phyloP scores from a whole-genome alignment of 345 rosid genomes.

The Adansonia digitata region DNA sequence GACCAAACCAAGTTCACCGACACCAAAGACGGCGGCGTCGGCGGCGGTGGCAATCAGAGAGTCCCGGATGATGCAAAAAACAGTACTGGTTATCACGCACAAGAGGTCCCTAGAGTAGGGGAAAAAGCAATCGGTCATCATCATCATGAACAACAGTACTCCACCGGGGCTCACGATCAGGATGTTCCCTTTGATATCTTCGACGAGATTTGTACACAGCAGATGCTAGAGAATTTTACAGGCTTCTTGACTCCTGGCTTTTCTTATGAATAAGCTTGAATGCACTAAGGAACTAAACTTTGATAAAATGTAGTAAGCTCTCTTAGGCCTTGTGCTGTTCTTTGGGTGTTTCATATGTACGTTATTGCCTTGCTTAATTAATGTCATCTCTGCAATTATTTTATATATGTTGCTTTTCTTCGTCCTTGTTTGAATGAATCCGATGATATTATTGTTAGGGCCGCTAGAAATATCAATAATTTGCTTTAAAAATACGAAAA shows the following conservation, averaged over 20 bases:
- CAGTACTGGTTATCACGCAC: neutral
- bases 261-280: neutral
- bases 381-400: neutral
- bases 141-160: neutral
- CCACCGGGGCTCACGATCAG: neutral
- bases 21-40: neutral
- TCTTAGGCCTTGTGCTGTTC: neutral
- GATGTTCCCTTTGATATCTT: neutral
- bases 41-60: neutral
- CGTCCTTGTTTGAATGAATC: neutral
- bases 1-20: constrained; percentile 10
- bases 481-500: no score
- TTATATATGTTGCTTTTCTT: neutral
- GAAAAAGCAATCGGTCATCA: neutral
- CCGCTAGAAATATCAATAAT: neutral
- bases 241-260: neutral
- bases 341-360: neutral
- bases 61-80: neutral
- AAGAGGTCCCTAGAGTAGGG: constrained; percentile 1
- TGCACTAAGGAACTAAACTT: neutral
- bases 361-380: neutral
- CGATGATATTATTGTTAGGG: neutral
- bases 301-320: neutral
- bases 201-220: neutral
- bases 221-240: constrained; percentile 1